These are phyloP conservation scores for Candida krabiensis DNA, from an alignment of 805 yeast genomes.

Conservation along the genomic window DNA sequence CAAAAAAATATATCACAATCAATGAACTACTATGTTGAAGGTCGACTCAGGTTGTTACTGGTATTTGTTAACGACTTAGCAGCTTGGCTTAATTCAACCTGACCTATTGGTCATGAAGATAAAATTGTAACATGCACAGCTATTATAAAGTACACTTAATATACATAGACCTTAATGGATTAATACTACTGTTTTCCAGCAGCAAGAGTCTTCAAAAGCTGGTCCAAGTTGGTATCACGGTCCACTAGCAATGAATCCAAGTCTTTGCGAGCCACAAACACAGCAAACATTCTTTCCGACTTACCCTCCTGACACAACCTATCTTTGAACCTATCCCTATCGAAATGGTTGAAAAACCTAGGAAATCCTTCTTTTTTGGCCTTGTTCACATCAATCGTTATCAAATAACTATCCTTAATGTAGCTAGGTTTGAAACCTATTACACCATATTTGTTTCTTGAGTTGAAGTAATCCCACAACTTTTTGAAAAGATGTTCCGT, in stretches of 20 bases:
- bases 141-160: slow-evolving; percentile 11
- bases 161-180: slow-evolving; percentile 1
- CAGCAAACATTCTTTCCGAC: slow-evolving; percentile 24
- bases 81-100: too few relatives aligned
- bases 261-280: slow-evolving; percentile 30
- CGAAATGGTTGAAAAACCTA: slow-evolving; percentile 20
- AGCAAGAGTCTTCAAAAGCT: slow-evolving; percentile 17
- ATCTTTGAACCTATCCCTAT: slow-evolving; percentile 15
- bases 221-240: slow-evolving; percentile 12
- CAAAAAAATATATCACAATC: slow-evolving; percentile 10
- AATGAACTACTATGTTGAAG: neutral
- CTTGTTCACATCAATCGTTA: slow-evolving; percentile 29
- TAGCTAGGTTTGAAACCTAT: slow-evolving; percentile 46
- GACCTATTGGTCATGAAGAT: neutral
- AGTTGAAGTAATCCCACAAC: slow-evolving; percentile 46
- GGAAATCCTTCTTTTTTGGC: slow-evolving; percentile 15
- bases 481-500: slow-evolving; percentile 27
- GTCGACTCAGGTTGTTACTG: neutral
- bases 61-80: slow-evolving; percentile 1
- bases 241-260: slow-evolving; percentile 12
- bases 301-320: slow-evolving; percentile 10
- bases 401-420: slow-evolving; percentile 65
- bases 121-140: neutral
- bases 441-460: slow-evolving; percentile 57
- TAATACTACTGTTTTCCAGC: slow-evolving; percentile 5